Evolutionary conservation across 2,329 filamentous ascomycete species (phyloP), one percentile per base, ranked within the genome.

Genomic region (Botryosphaeria dothidea): DNA sequence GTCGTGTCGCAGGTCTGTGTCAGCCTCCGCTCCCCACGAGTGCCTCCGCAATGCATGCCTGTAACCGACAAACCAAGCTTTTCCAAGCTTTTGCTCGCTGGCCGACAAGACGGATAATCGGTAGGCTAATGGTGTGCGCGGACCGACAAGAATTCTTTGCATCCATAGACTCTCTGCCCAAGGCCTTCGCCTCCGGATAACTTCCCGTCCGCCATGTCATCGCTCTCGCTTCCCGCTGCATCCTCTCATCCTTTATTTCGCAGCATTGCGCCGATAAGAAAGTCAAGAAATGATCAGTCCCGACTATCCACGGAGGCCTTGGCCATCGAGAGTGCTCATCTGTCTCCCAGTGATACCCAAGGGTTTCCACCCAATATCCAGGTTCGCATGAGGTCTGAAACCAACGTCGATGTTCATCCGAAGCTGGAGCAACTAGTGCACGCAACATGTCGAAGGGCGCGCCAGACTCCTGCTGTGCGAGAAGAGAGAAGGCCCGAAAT

Each of bases 1-100:
- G 46, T 57, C 11, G 46, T 29, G 64, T 65, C 57, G 41, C 64
- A 65, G 23, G 31, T 54, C 36, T 41, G 64, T 65, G 54, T 52
- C 64, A 65, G 43, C 58, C 43, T 56, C 54, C 29, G n/a, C 48
- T 25, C 13, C 56, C 23, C 48, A 38, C 43, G 27, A 46, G 38
- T 7, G 6, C 27, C 58, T 62, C 58, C 58, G 8, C 58, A 62
- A 62, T 51, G 46, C 58, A 36, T 9, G 15, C 13, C 58, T 5
- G 9, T 13, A 36, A 19, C 19, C 58, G 45, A 62, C 25, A 41
- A n/a, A 34, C 43, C 34, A 62, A 62, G 58, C 58, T 62, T 51
- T 41, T 36, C 48, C 38, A 56, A 57, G 31, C 51, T 43, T 56
- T 64, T 58, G 52, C 23, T 11, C 9, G n/a, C 5, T 5, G 27